These are phyloP conservation scores for Scedosporium aurantiacum DNA, from an alignment of 2,329 filamentous ascomycete genomes.

Conservation along the genomic window DNA sequence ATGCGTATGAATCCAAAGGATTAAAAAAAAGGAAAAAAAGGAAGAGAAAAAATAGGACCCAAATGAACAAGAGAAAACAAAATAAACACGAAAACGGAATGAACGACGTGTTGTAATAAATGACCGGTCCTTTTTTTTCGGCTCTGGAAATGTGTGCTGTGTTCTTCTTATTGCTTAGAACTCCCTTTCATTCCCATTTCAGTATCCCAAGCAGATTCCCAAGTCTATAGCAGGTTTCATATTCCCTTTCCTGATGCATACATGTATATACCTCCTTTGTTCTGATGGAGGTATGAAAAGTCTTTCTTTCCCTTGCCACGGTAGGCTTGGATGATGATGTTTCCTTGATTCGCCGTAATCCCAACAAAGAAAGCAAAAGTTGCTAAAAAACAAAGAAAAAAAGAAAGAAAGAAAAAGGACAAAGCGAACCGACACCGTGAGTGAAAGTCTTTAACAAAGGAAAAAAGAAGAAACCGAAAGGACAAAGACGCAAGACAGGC, in stretches of 20 bases:
- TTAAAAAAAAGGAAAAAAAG: conserved; percentile 5
- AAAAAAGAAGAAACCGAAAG: background rate
- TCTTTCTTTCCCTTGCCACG: background rate
- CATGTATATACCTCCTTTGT: background rate
- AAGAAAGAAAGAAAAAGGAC: conserved; percentile 12
- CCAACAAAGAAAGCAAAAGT: background rate
- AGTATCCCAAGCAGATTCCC: conserved; percentile 1
- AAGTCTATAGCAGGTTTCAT: conserved; percentile 5
- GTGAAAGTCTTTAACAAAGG: conserved; percentile 6
- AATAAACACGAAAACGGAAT: background rate
- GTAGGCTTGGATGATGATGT: conserved; percentile 1
- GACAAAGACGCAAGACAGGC: background rate
- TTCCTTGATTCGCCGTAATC: background rate
- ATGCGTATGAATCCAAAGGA: background rate
- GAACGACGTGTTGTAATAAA: conserved; percentile 1
- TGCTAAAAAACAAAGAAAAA: conserved; percentile 15
- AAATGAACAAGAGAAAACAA: conserved; percentile 3
- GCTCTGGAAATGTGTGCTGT: background rate
- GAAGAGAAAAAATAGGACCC: conserved; percentile 9
- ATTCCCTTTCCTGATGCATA: conserved; percentile 3
- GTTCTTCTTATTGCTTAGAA: background rate
- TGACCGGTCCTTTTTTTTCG: background rate
- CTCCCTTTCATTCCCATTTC: background rate
- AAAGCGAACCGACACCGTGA: conserved; percentile 5
- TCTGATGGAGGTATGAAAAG: background rate